These are phyloP conservation scores for Cryomyces minteri DNA, from an alignment of 495 filamentous ascomycete species.

Conservation along the genomic window DNA sequence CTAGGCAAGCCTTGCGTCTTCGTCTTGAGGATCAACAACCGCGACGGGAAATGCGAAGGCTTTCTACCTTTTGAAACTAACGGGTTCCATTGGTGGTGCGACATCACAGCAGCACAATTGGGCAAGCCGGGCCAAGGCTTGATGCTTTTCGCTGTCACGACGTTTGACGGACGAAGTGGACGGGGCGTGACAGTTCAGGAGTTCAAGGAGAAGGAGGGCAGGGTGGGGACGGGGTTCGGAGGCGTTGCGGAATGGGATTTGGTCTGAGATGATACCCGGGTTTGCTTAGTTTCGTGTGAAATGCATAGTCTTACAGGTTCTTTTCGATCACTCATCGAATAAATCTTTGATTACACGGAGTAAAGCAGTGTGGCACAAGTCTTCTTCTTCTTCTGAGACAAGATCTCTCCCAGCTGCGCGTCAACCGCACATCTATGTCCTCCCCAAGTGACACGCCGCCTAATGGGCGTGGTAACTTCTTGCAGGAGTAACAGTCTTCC, in stretches of 20 bases:
- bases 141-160: slow-evolving; percentile 40
- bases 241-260: slow-evolving; percentile 55
- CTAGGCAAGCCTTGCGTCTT: slow-evolving; percentile 42
- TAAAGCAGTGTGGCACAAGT: too few species aligned
- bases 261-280: slow-evolving; percentile 18
- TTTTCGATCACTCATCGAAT: too few species aligned
- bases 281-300: too few species aligned
- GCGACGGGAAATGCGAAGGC: slow-evolving; percentile 48
- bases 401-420: too few species aligned
- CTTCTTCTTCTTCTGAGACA: too few species aligned
- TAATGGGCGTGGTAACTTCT: too few species aligned
- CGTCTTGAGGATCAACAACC: slow-evolving; percentile 42
- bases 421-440: too few species aligned
- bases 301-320: too few species aligned
- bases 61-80: slow-evolving; percentile 40
- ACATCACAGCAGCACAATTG: slow-evolving; percentile 43
- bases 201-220: slow-evolving; percentile 39
- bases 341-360: too few species aligned
- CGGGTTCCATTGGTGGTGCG: slow-evolving; percentile 55
- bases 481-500: too few species aligned
- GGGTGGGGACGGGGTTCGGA: slow-evolving; percentile 39
- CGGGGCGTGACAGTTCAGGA: slow-evolving; percentile 50
- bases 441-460: too few species aligned
- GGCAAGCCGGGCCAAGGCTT: slow-evolving; percentile 44
- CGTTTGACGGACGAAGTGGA: slow-evolving; percentile 41